These are phyloP conservation scores for Dactylonectria macrodidyma DNA, from an alignment of 2,329 filamentous ascomycete species.

Conservation along the genomic window DNA sequence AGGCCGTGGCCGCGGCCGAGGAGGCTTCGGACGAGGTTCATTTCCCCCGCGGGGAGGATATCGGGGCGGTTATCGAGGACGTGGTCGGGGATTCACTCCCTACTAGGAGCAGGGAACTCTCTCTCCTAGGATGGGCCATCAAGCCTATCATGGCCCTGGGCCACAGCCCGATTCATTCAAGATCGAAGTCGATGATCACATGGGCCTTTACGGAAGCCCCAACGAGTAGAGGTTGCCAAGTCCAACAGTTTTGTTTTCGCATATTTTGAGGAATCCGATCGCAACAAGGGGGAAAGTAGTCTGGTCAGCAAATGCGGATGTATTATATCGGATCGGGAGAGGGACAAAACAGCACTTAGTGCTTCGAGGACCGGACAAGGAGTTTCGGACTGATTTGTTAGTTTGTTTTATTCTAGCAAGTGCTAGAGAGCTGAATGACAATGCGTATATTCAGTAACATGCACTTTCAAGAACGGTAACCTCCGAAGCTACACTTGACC, in stretches of 20 bases:
- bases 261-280: constrained; percentile 24
- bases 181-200: constrained; percentile 45
- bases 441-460: constrained; percentile 11
- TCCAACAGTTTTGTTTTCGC: constrained; percentile 24
- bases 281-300: constrained; percentile 42
- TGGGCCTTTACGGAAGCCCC: constrained; percentile 31
- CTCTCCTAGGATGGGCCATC: constrained; percentile 31
- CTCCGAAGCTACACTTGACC: constrained; percentile 9
- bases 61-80: constrained; percentile 72
- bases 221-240: constrained; percentile 1
- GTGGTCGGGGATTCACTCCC: constrained; percentile 75
- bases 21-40: constrained; percentile 68
- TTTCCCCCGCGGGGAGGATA: constrained; percentile 59
- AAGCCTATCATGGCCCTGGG: constrained; percentile 35
- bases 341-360: constrained; percentile 35
- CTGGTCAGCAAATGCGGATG: constrained; percentile 33
- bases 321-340: constrained; percentile 38
- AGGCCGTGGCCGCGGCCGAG: constrained; percentile 67
- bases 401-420: constrained; percentile 32
- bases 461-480: constrained; percentile 2
- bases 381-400: constrained; percentile 43
- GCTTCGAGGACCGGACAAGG: constrained; percentile 37
- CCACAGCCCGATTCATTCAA: constrained; percentile 42
- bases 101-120: constrained; percentile 67
- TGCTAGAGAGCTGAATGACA: constrained; percentile 21